Percentiles rank a stretch among this genome's conserved stretches.
phyloP scores from a whole-genome alignment of 345 rosid species.

The Luvunga scandens region DNA sequence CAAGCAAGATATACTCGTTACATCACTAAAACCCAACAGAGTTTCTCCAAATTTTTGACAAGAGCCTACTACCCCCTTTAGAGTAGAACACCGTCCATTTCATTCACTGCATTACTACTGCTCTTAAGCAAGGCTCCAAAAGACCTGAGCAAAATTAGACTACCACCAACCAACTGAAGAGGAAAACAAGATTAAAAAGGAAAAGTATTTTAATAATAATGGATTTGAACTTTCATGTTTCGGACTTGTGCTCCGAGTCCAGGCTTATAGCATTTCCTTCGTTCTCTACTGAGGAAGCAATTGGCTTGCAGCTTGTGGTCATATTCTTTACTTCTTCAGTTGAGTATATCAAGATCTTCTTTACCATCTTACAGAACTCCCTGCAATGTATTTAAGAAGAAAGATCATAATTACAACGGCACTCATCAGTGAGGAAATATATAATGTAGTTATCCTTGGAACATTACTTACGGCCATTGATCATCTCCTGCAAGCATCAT shows the following conservation, averaged over 20 bases:
- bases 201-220: not conserved
- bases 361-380: conserved; percentile 75
- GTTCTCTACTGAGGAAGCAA: conserved; percentile 32
- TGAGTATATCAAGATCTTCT: conserved; percentile 56
- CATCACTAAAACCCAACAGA: conserved; percentile 22
- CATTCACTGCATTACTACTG: conserved; percentile 5
- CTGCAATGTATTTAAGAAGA: conserved; percentile 31
- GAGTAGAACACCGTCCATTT: not conserved
- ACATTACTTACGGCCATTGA: conserved; percentile 66
- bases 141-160: conserved; percentile 23
- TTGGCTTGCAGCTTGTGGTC: conserved; percentile 32
- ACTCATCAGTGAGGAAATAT: not conserved
- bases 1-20: conserved; percentile 23
- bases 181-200: not conserved
- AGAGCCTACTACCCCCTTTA: conserved; percentile 1
- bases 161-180: conserved; percentile 10
- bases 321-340: conserved; percentile 60
- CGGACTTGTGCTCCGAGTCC: conserved; percentile 44
- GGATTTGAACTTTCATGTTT: conserved; percentile 9
- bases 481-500: conserved; percentile 77
- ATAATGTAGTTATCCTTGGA: not conserved
- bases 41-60: conserved; percentile 1
- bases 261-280: conserved; percentile 34
- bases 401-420: not conserved
- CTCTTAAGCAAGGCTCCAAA: conserved; percentile 19